Evolutionary conservation across 805 yeast genomes (phyloP), one percentile per base, ranked within the genome.

Genomic region (Saccharomycopsis microspora): DNA sequence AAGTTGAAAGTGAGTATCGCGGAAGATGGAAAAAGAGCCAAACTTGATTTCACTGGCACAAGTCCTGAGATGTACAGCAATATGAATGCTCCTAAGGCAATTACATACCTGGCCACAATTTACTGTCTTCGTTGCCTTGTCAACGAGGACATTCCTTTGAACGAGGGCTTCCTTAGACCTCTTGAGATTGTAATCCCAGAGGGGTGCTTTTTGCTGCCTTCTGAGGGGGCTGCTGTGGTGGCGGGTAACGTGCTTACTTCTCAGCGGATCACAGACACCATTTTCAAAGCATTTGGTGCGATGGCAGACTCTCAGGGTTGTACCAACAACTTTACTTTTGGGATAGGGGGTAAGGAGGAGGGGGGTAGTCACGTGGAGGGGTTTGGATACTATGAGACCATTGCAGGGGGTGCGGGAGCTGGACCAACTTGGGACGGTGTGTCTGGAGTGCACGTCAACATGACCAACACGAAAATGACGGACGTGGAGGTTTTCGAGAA

Each of bases 251-350:
- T 90, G 5, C 83, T 89, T 65, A 90, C 97, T 1, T 83, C 96
- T 1, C 97, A 93, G 64, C 74, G 97, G 56, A 79, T 93, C 42
- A 88, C 95, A 0, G 97, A 89, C 64, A 90, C 85, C 2, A 76
- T 93, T 39, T 69, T 90, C 58, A 82, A 81, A 57, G 93, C 97
- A 0, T 88, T 93, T 61, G 72, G 76, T 52, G 87, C 88, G 4
- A 84, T 87, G 68, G 97, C 97, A 2, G 96, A 88, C 55, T 88
- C 97, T 1, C 97, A 90, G 65, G 96, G 97, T 40, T 88, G 93
- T 51, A 86, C 96, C 63, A 90, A 93, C 64, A 93, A 90, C 64
- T 77, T 90, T 56, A 89, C 96, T 0, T 90, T 52, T 68, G 97
- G 97, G 29, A 76, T 75, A 31, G 85, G 82, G 52, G 90, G 87